These are phyloP conservation scores for Monilinia aucupariae DNA, from an alignment of 2,329 filamentous ascomycete genomes.

Conservation along the genomic window DNA sequence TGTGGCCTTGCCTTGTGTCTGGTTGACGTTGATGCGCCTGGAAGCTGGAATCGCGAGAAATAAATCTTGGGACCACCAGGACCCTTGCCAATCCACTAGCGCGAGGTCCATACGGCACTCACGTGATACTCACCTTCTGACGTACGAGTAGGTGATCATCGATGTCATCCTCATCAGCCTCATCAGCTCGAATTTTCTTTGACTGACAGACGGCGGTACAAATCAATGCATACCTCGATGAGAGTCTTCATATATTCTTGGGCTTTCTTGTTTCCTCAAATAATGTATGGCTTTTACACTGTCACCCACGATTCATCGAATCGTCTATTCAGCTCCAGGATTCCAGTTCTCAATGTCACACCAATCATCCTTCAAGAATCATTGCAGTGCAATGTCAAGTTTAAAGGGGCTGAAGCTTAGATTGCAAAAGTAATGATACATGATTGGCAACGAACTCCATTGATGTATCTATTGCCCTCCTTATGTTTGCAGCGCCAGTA, in stretches of 20 bases:
- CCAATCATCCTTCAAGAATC: too few species aligned
- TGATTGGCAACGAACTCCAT: background rate
- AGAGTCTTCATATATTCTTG: background rate
- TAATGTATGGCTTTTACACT: background rate
- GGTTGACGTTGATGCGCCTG: constrained; percentile 4
- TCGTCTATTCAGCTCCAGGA: background rate
- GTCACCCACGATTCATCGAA: too few species aligned
- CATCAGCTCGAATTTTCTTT: too few species aligned
- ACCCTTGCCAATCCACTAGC: constrained; percentile 9
- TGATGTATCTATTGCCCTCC: background rate
- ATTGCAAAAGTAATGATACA: background rate
- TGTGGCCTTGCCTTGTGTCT: constrained; percentile 11
- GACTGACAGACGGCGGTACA: background rate
- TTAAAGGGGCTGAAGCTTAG: background rate
- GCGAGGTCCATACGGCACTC: background rate
- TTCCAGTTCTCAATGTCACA: background rate
- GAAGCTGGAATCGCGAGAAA: constrained; percentile 15
- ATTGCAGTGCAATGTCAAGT: background rate
- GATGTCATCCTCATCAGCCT: background rate
- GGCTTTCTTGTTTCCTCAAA: background rate
- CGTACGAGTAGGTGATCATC: background rate
- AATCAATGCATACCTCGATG: too few species aligned
- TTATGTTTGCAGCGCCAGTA: background rate
- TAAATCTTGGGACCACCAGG: constrained; percentile 16
- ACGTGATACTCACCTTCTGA: background rate